These are phyloP conservation scores for Purpureocillium takamizusanense DNA, from an alignment of 2,329 filamentous ascomycete genomes.

Conservation along the genomic window DNA sequence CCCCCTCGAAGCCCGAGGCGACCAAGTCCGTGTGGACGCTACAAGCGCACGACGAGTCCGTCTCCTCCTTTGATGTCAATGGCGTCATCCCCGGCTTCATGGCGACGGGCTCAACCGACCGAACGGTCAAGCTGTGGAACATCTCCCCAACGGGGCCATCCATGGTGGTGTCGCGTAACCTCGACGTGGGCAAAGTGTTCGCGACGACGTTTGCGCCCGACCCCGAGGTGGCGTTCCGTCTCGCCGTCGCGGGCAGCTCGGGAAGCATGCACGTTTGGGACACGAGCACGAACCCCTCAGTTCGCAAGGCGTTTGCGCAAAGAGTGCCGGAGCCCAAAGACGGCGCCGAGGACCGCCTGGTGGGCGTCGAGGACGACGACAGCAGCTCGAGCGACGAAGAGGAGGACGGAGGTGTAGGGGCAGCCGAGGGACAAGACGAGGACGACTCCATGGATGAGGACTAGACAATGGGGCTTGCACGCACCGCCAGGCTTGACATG, in stretches of 20 bases:
- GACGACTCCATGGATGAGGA: constrained; percentile 16
- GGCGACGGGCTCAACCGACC: constrained; percentile 88
- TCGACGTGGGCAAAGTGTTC: constrained; percentile 93
- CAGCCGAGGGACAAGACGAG: constrained; percentile 25
- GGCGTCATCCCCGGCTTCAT: constrained; percentile 82
- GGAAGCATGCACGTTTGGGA: constrained; percentile 93
- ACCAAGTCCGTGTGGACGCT: constrained; percentile 89
- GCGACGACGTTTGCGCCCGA: constrained; percentile 86
- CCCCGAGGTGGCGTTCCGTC: constrained; percentile 78
- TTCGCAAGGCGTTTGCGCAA: constrained; percentile 73
- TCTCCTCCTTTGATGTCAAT: constrained; percentile 92
- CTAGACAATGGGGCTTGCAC: constrained; percentile 3
- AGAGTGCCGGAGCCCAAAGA: constrained; percentile 46
- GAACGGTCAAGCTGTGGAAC: constrained; percentile 96
- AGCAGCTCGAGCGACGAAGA: constrained; percentile 57
- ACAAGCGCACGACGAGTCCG: constrained; percentile 87
- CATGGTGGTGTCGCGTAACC: constrained; percentile 83
- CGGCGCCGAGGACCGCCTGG: constrained; percentile 63
- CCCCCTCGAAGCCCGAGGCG: constrained; percentile 60
- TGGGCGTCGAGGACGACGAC: constrained; percentile 62
- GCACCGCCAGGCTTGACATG: neutral
- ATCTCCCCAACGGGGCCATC: constrained; percentile 70
- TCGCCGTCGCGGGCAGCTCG: constrained; percentile 91
- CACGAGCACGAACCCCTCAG: constrained; percentile 82
- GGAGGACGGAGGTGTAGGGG: constrained; percentile 43